Conservation (phyloP, 805 yeast genomes). For the Wickerhamiella lipophila region DNA sequence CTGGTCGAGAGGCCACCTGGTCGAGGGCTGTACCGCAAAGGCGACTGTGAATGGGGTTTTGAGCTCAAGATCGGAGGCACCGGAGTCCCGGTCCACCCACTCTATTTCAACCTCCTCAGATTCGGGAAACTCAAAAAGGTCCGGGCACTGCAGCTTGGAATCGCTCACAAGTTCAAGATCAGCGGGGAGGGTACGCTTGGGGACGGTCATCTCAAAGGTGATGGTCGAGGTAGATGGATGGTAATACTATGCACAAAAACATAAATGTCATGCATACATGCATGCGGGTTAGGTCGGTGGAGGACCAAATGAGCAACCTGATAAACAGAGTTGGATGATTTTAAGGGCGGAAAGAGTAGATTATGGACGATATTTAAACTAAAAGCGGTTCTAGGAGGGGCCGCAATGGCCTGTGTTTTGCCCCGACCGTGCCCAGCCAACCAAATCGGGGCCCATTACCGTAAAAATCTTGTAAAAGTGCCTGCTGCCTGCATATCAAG, state of each 20-base stretch:
- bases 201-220: background rate
- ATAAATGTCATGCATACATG: background rate
- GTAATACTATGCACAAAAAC: background rate
- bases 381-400: too few relatives aligned
- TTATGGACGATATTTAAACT: too few relatives aligned
- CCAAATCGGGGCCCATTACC: background rate
- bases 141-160: slow-evolving; percentile 5
- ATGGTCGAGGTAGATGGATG: background rate
- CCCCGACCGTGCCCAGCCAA: background rate
- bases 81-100: background rate
- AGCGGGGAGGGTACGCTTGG: background rate
- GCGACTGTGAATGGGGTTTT: background rate
- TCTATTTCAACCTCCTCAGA: background rate
- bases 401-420: background rate
- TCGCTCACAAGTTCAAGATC: background rate
- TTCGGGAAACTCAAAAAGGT: background rate
- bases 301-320: background rate
- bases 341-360: too few relatives aligned
- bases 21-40: background rate
- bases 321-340: too few relatives aligned
- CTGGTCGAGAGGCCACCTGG: slow-evolving; percentile 15
- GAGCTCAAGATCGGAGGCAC: background rate
- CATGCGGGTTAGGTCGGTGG: slow-evolving; percentile 2
- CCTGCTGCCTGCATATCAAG: background rate
- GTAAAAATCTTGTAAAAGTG: background rate